Base-by-base conservation (phyloP, 768 basidiomycete species). In the Auriculariales sp. region DNA sequence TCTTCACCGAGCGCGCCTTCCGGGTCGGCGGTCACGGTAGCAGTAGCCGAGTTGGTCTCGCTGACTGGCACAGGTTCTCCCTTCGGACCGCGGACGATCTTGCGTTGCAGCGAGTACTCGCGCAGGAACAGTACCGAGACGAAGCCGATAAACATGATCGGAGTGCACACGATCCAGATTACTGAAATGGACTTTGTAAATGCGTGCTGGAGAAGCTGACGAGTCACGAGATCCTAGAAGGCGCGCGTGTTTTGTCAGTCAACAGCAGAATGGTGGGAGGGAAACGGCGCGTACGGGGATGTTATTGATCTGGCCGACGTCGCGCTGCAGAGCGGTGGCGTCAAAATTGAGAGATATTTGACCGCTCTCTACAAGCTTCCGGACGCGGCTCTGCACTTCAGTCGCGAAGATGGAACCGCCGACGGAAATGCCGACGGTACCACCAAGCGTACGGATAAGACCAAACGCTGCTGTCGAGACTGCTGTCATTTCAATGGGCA, bases 401-500 rank as follows among this genome's bases (percentile, higher is more conserved):
- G 74, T 78, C 1, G 77, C 63, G 51, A 79, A 81, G 53, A 88
- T 79, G 3, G 79, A 76, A 56, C 86, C 79, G n/a, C 84, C 83
- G 35, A 85, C 58, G 0, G 86, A 71, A 50, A 89, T 76, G 9
- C 84, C 83, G 25, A 88, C 69, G 1, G 85, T 82, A 15, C 79
- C 85, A 11, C 86, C 86, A 27, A 88, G 61, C 3, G 74, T 77
- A 53, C 83, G 73, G 54, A 90, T 65, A 58, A 91, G 81, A 22
- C 75, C 74, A 57, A 81, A 83, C 0, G 78, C 77, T 1, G 74
- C 68, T 0, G 87, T 87, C 48, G 77, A 79, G 1, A 86, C 87
- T 2, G 87, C 85, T 84, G 90, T 86, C 54, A 89, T 85, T 56
- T 78, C 80, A 14, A 86, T 57, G 0, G 89, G 89, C 87, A 92